phyloP scores from a whole-genome alignment of 768 basidiomycete species.

The Trametes punicea region DNA sequence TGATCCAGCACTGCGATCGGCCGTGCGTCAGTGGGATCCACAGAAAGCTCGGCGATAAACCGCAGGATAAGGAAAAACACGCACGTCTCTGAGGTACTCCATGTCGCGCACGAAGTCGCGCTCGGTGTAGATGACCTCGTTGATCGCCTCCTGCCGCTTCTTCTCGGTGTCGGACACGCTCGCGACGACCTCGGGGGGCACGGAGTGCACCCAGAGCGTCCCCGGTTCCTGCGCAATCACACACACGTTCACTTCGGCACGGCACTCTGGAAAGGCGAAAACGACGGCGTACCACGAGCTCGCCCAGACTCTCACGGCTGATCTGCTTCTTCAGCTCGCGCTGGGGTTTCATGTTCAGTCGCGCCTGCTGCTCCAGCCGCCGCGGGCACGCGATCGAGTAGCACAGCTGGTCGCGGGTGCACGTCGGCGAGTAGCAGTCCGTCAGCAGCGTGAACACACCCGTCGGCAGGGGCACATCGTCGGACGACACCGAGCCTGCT shows the following conservation, averaged over 20 bases:
- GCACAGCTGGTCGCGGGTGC: conserved; percentile 90
- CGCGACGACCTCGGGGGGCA: conserved; percentile 90
- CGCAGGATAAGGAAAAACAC: conserved; percentile 28
- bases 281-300: conserved; percentile 56
- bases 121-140: conserved; percentile 94
- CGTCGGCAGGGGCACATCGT: conserved; percentile 74
- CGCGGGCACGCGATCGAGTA: conserved; percentile 97
- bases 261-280: conserved; percentile 13
- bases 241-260: neutral
- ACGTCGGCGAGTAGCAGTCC: conserved; percentile 98
- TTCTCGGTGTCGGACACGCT: conserved; percentile 92
- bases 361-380: conserved; percentile 88
- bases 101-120: conserved; percentile 97
- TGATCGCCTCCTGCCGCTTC: conserved; percentile 96
- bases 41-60: neutral
- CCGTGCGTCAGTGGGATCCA: neutral
- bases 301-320: conserved; percentile 76
- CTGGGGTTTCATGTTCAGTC: conserved; percentile 91
- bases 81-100: conserved; percentile 94
- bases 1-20: conserved; percentile 74
- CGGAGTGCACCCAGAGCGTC: conserved; percentile 93
- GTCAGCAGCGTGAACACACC: conserved; percentile 96
- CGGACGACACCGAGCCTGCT: conserved; percentile 44
- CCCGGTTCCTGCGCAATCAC: conserved; percentile 57
- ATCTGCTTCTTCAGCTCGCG: conserved; percentile 85